A percentile compares a stretch with the other conserved stretches of the same genome.
phyloP scores from a whole-genome alignment of 2,329 filamentous ascomycete species.

The Nothopassalora personata region DNA sequence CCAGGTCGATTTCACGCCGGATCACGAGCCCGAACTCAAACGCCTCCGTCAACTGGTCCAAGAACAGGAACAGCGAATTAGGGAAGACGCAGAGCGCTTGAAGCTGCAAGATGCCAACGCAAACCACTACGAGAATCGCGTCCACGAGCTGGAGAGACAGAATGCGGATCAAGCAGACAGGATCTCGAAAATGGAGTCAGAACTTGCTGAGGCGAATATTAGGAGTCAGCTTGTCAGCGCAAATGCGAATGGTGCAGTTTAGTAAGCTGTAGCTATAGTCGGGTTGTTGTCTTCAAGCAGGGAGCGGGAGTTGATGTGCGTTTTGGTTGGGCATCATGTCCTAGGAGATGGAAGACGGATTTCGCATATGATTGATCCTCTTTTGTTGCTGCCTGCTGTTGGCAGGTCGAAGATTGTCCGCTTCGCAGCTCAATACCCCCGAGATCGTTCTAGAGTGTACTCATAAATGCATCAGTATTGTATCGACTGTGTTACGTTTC shows the following conservation, averaged over 20 bases:
- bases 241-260: not conserved
- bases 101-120: not conserved
- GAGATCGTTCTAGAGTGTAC: not conserved
- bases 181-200: not conserved
- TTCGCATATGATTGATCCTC: not conserved
- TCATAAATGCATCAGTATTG: not conserved
- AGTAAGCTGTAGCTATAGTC: not conserved
- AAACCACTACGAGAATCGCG: not conserved
- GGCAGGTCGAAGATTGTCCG: not conserved
- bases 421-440: conserved; percentile 11
- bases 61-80: conserved; percentile 36
- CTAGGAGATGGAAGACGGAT: not conserved
- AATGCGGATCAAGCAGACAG: not conserved
- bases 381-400: not conserved
- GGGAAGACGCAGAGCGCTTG: conserved; percentile 18
- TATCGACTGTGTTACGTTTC: not conserved
- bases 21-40: conserved; percentile 38
- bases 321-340: not conserved
- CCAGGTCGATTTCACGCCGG: conserved; percentile 21
- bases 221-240: not conserved
- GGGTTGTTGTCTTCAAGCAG: not conserved
- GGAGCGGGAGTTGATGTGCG: not conserved
- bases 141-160: not conserved
- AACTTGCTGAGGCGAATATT: not conserved
- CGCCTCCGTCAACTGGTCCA: conserved; percentile 38